These are phyloP conservation scores for Sonneratia alba DNA, from an alignment of 345 rosid species.

Conservation along the genomic window DNA sequence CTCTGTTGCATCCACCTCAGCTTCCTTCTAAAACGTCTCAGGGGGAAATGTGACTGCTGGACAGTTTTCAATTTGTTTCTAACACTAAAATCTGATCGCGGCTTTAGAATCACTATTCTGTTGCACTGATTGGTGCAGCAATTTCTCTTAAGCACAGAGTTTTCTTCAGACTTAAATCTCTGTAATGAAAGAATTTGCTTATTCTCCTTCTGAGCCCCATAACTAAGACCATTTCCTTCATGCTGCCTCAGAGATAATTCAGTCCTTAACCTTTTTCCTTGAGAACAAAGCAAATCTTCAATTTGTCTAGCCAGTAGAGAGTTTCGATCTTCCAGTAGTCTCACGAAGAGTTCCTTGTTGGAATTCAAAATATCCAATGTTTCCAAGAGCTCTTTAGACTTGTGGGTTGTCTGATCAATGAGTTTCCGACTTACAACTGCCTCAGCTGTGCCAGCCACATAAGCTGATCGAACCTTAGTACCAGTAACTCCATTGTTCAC, in stretches of 20 bases:
- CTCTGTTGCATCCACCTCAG: slow-evolving; percentile 17
- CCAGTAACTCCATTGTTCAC: slow-evolving; percentile 16
- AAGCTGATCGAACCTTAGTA: slow-evolving; percentile 31
- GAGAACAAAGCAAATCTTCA: slow-evolving; percentile 38
- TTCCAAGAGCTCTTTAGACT: slow-evolving; percentile 61
- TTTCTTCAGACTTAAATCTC: slow-evolving; percentile 12
- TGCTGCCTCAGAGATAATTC: slow-evolving; percentile 1
- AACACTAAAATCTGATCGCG: slow-evolving; percentile 17
- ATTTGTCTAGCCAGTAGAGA: slow-evolving; percentile 52
- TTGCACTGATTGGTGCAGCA: slow-evolving; percentile 16
- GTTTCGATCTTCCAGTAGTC: slow-evolving; percentile 66
- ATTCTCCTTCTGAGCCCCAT: slow-evolving; percentile 1
- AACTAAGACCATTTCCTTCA: slow-evolving; percentile 8
- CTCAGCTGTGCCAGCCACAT: slow-evolving; percentile 48
- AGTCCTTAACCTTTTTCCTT: slow-evolving; percentile 14
- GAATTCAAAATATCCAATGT: slow-evolving; percentile 57
- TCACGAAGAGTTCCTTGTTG: slow-evolving; percentile 56
- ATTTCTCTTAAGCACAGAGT: slow-evolving; percentile 10
- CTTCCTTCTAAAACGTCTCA: slow-evolving; percentile 49
- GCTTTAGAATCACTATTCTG: slow-evolving; percentile 43
- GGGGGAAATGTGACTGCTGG: slow-evolving; percentile 33
- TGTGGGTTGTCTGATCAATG: slow-evolving; percentile 16
- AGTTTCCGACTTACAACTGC: slow-evolving; percentile 44
- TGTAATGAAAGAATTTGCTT: not conserved
- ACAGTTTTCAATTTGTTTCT: slow-evolving; percentile 18